Conservation (phyloP, 768 basidiomycete species). For the Candolleomyces aberdarensis region DNA sequence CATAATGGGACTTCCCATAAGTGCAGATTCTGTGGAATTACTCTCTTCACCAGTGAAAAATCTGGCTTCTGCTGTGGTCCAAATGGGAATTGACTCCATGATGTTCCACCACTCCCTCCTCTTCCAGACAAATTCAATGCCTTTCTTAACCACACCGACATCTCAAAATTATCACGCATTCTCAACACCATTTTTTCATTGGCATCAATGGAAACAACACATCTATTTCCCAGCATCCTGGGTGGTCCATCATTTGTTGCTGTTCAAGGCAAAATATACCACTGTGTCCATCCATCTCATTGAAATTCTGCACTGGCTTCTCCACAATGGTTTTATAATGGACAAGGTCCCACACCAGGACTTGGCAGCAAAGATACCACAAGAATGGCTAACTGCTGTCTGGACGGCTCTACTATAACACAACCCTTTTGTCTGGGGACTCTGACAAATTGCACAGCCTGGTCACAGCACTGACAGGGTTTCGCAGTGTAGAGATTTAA, state of each 20-base stretch:
- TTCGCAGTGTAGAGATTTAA: no score
- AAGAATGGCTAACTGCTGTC: conserved; percentile 14
- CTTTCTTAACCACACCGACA: conserved; percentile 21
- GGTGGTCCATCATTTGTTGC: conserved; percentile 15
- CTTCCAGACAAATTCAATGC: conserved; percentile 23
- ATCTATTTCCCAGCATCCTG: conserved; percentile 17
- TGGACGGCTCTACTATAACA: conserved; percentile 3
- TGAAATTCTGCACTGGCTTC: conserved; percentile 26
- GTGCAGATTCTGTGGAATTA: conserved; percentile 20
- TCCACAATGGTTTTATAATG: conserved; percentile 26
- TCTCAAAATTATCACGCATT: conserved; percentile 21
- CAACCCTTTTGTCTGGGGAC: conserved; percentile 12
- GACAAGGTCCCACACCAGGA: conserved; percentile 4
- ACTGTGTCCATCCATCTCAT: conserved; percentile 25
- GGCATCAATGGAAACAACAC: conserved; percentile 24
- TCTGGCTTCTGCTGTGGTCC: conserved; percentile 31
- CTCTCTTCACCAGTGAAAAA: conserved; percentile 25
- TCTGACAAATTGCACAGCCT: not conserved
- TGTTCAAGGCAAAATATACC: conserved; percentile 30
- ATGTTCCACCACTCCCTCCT: conserved; percentile 19
- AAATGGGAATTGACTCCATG: conserved; percentile 15
- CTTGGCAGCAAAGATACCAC: conserved; percentile 3
- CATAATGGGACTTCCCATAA: conserved; percentile 1
- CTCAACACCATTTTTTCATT: conserved; percentile 31
- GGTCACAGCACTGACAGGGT: not conserved